Evolutionary conservation across 2,329 filamentous ascomycete species (phyloP), one percentile per base, ranked within the genome.

Genomic region (Aspergillus sp.): DNA sequence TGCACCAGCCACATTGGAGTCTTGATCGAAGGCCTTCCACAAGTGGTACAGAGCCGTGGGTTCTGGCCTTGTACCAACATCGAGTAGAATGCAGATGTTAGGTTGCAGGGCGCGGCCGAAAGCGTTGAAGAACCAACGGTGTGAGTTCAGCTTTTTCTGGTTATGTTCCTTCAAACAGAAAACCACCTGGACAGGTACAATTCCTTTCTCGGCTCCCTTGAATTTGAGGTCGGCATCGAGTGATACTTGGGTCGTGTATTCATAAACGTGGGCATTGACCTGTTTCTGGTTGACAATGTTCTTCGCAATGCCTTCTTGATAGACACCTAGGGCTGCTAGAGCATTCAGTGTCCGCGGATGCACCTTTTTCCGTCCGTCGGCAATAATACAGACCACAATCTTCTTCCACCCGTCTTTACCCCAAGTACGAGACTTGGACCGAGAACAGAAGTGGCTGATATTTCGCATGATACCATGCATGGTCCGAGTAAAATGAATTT

Each of bases 381-480:
- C 93, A 58, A 99, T 93, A 70, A 99, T 90, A 72, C 92, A 97
- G 0, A 99, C 93, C 0, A 99, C 95, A 69, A 99, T 97, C 80
- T 99, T 99, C 77, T 99, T 91, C 95, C 95, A 99, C 4, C 95
- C 95, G 53, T 91, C 86, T 66, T 96, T 96, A 40, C 95, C 96
- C 95, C 95, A 99, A 0, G 93, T 98, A 58, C 95, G 86, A 6
- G 92, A 96, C 73, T 95, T 93, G 55, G 88, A 90, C 53, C 95
- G 88, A 19, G 89, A 91, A 80, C 95, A 99, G 76, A 99, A 97
- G 73, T 98, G 95, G 14, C 90, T 87, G 68, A 99, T 93, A 73
- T 99, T 99, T 74, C 96, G 92, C 90, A 99, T 96, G 56, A 99
- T 91, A 55, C 93, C 95, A 73, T 98, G 91, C 93, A 99, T 98